Percentiles rank a stretch among this genome's conserved stretches.
Evolutionary conservation across 805 yeast genomes (phyloP).

Genomic region (Starmera dryadoides): DNA sequence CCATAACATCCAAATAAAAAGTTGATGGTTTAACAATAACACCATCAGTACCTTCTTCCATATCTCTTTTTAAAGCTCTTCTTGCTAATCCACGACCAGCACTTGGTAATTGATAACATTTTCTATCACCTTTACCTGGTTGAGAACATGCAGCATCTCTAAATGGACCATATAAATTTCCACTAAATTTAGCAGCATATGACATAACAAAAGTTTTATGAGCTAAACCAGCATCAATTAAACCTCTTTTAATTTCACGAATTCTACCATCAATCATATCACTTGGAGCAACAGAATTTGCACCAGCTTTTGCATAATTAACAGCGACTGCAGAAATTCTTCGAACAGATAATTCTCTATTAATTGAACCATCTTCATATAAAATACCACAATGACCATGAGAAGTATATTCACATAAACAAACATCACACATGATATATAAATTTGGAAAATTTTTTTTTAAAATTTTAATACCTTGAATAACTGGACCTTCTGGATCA

Average conservation of each 20-base stretch:
- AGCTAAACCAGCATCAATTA: conserved; percentile 74
- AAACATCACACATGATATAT: conserved; percentile 89
- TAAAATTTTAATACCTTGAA: conserved; percentile 63
- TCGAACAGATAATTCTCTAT: conserved; percentile 64
- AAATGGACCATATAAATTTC: conserved; percentile 92
- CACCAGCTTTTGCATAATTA: conserved; percentile 93
- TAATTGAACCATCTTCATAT: conserved; percentile 79
- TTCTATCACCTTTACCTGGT: conserved; percentile 88
- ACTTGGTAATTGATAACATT: conserved; percentile 86
- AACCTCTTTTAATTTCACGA: conserved; percentile 76
- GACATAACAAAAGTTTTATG: conserved; percentile 88
- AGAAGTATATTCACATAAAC: conserved; percentile 91
- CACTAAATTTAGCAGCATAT: conserved; percentile 90
- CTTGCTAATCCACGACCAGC: conserved; percentile 93
- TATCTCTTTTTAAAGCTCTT: conserved; percentile 80
- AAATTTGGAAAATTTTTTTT: conserved; percentile 67
- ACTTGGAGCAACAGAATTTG: conserved; percentile 91
- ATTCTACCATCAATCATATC: conserved; percentile 98
- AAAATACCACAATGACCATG: conserved; percentile 98
- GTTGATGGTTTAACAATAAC: conserved; percentile 94
- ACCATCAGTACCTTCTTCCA: conserved; percentile 92
- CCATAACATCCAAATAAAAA: conserved; percentile 84
- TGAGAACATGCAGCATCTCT: conserved; percentile 94
- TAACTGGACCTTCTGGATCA: conserved; percentile 94
- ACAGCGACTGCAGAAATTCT: conserved; percentile 93